Base-by-base conservation (phyloP, 257 asterid genomes). In the Avicennia marina region DNA sequence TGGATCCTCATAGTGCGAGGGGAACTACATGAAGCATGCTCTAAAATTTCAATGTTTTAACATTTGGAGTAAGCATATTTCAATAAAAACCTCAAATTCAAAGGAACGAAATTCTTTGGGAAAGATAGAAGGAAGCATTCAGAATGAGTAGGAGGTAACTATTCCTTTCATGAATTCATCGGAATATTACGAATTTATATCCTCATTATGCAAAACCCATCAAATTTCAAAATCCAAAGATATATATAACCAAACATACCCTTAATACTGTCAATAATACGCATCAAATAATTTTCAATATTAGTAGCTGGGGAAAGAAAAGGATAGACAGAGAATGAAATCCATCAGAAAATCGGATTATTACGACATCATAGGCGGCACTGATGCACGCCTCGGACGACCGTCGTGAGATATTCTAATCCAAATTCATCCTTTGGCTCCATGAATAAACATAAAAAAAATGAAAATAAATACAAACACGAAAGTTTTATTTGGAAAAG, bases 61-160 rank as follows among this genome's bases (percentile, higher is more conserved):
- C 10, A 31, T 9, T 10, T 17, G 11, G 16, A 16, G 9, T 1
- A 18, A 11, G 2, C 5, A 4, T 18, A 57, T 49, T n/a, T 6
- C 13, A 24, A 10, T 17, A 26, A 4, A 49, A 27, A 2, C 2
- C 4, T n/a, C 17, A 0, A 49, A 11, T 11, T 1, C 31, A 25
- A 45, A 25, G 0, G 13, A 52, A 16, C 16, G 5, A 1, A 4
- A 11, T 0, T 8, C 13, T 10, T 0, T 11, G 1, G 9, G 11
- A 8, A 8, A 42, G 12, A 33, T n/a, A 29, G 27, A 22, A 18
- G 26, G 46, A 62, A 70, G 83, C 83, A 81, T 71, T 86, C 95
- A 86, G 87, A 76, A 86, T 86, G 95, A 83, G 95, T 83, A 86
- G 95, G 94, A 86, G 94, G 94, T 76, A 50, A 32, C 26, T 61